phyloP scores from a whole-genome alignment of 352 stramenopile species.

The Pythium phragmiticola region DNA sequence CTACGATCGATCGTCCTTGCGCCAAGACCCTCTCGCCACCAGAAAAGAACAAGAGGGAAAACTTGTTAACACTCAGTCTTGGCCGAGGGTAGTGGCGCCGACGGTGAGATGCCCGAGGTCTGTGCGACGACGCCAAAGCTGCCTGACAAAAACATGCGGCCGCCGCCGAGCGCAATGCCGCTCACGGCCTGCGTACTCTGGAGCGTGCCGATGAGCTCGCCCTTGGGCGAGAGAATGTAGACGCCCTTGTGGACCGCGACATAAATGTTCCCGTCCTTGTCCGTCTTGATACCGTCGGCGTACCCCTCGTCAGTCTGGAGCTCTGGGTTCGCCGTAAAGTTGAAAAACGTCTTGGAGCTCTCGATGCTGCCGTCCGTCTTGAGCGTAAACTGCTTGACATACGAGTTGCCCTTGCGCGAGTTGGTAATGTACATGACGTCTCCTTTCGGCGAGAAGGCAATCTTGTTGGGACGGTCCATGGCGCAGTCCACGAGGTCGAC shows the following conservation, averaged over 20 bases:
- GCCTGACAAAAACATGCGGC: conserved; percentile 74
- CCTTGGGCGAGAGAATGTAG: conserved; percentile 62
- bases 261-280: conserved; percentile 73
- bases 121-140: conserved; percentile 69
- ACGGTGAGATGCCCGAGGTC: conserved; percentile 14
- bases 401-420: conserved; percentile 73
- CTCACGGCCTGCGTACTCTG: conserved; percentile 55
- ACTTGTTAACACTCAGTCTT: conserved; percentile 19
- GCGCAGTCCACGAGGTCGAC: conserved; percentile 67
- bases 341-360: conserved; percentile 68
- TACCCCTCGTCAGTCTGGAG: conserved; percentile 58
- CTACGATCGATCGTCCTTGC: too few species aligned
- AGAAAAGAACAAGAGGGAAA: too few species aligned
- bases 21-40: neutral
- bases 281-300: conserved; percentile 73
- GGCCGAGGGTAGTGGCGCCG: conserved; percentile 9
- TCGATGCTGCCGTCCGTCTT: conserved; percentile 46
- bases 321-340: conserved; percentile 70
- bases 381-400: conserved; percentile 72
- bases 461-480: conserved; percentile 84
- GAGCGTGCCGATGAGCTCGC: conserved; percentile 53
- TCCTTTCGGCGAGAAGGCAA: conserved; percentile 69
- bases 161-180: conserved; percentile 61
- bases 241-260: conserved; percentile 73
- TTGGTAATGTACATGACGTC: conserved; percentile 83